Evolutionary conservation across 371 early-diverging fungal genomes (phyloP), one percentile per base, ranked within the genome.

Genomic region (Syncephalastrum monosporum): DNA sequence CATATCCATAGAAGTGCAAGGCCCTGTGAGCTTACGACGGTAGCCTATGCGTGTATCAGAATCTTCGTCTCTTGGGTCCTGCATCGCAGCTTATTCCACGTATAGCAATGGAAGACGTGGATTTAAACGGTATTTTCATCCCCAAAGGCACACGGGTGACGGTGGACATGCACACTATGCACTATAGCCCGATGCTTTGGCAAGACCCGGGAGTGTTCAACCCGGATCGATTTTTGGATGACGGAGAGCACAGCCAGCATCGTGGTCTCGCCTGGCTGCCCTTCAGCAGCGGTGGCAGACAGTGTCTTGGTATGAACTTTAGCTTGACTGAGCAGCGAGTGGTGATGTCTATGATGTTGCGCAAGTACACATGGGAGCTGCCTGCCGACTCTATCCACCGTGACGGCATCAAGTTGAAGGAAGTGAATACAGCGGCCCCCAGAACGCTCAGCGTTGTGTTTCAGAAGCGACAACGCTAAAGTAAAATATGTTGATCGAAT

Each of bases 271-370:
- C 10, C 44, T 74, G 68, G 68, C 61, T 74, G 55, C 72, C 72
- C 0, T 77, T 77, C 58, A 69, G 74, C 16, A 46, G 56, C 42
- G 77, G 72, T 10, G 60, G 68, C 29, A 57, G 72, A 15, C 55
- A 47, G 3, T 77, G 74, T 23, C 54, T 77, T 29, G 74, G 77
- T 46, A 76, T 69, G 57, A 74, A 74, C 27, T 74, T 74, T 48
- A 64, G 61, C 47, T 57, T 61, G 42, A 61, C 63, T 15, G 63
- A 60, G 47, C 62, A 68, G 52, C 57, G 60, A 1, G 61, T 68
- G 3, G 42, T 74, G 12, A 58, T 58, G 23, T 58, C 64, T 21
- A 63, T 63, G 64, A 54, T 63, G 42, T 41, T 58, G 13, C 58
- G 59, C 49, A 57, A 59, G 50, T 63, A 58, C 25, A 50, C 54